These are phyloP conservation scores for Ramaria sp. DNA, from an alignment of 768 basidiomycete species.

Conservation along the genomic window DNA sequence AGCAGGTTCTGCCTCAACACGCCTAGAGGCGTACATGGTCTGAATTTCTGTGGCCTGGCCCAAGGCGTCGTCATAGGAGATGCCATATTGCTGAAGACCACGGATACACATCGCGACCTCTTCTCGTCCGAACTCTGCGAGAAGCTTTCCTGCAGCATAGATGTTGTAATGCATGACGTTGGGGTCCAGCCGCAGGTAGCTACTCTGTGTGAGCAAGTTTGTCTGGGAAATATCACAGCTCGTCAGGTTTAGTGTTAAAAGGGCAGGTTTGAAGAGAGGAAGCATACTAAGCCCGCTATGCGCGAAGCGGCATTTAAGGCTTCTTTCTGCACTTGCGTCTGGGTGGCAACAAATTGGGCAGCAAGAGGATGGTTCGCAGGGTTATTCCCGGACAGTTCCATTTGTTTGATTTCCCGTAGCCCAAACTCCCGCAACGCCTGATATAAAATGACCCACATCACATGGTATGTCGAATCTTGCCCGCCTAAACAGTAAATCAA, in stretches of 20 bases:
- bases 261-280: too few species aligned
- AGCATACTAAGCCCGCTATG: slow-evolving; percentile 74
- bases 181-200: slow-evolving; percentile 78
- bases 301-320: slow-evolving; percentile 77
- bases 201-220: slow-evolving; percentile 75
- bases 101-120: slow-evolving; percentile 78
- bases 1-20: slow-evolving; percentile 22
- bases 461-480: slow-evolving; percentile 83
- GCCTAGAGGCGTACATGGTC: slow-evolving; percentile 30
- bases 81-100: slow-evolving; percentile 80
- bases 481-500: slow-evolving; percentile 46
- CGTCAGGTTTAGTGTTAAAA: not conserved
- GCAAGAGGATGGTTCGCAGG: slow-evolving; percentile 27
- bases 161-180: slow-evolving; percentile 85
- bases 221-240: slow-evolving; percentile 30
- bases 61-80: slow-evolving; percentile 77
- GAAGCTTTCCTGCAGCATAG: slow-evolving; percentile 71
- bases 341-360: slow-evolving; percentile 47
- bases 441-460: slow-evolving; percentile 82
- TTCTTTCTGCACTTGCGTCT: slow-evolving; percentile 67
- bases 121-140: slow-evolving; percentile 72
- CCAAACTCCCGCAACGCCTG: slow-evolving; percentile 80
- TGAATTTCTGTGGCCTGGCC: slow-evolving; percentile 63
- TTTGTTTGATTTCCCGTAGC: slow-evolving; percentile 58
- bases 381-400: slow-evolving; percentile 24